phyloP scores from a whole-genome alignment of 345 rosid genomes.

The Rhizophora mangle region DNA sequence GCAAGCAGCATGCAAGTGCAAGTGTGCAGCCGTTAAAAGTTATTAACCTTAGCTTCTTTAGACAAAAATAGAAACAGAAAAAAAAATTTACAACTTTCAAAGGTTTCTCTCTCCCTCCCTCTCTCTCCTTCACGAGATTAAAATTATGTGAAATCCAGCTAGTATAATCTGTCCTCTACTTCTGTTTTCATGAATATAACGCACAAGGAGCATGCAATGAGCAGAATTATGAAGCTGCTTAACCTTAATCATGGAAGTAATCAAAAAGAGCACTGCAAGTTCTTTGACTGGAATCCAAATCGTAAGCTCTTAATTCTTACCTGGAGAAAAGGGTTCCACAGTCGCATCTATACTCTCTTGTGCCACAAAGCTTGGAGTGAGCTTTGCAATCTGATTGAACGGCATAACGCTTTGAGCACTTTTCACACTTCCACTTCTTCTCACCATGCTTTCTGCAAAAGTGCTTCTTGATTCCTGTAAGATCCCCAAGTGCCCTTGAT shows the following conservation, averaged over 20 bases:
- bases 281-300: not conserved
- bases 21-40: slow-evolving; percentile 17
- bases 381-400: slow-evolving; percentile 73
- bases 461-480: slow-evolving; percentile 67
- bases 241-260: not conserved
- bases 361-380: slow-evolving; percentile 63
- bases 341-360: slow-evolving; percentile 57
- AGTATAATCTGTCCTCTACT: not conserved
- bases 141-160: not conserved
- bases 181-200: not conserved
- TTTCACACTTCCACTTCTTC: slow-evolving; percentile 68
- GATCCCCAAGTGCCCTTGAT: slow-evolving; percentile 62
- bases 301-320: slow-evolving; percentile 17
- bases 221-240: not conserved
- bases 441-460: slow-evolving; percentile 58
- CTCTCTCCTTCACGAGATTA: slow-evolving; percentile 18
- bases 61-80: not conserved
- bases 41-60: slow-evolving; percentile 17
- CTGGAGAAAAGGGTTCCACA: slow-evolving; percentile 63
- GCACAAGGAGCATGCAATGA: slow-evolving; percentile 1
- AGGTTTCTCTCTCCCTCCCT: slow-evolving; percentile 8
- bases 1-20: not conserved
- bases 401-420: slow-evolving; percentile 57
- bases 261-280: not conserved
- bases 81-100: not conserved